Evolutionary conservation across 2,329 filamentous ascomycete species (phyloP).

Genomic region (Diaporthe ampelina): DNA sequence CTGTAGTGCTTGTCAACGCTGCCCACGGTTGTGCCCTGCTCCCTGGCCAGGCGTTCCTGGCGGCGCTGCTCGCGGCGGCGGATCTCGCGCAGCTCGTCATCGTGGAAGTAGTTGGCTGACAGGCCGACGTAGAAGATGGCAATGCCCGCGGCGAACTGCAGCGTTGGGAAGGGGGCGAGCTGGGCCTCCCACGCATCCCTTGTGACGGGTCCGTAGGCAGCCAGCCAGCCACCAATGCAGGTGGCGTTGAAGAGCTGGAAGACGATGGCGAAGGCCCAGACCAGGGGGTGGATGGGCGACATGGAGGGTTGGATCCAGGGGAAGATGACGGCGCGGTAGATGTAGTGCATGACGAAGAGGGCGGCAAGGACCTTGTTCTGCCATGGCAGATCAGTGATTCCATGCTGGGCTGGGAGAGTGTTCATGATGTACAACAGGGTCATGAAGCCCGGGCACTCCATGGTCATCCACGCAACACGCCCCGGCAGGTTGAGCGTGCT

Average conservation of each 20-base stretch:
- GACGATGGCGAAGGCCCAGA: conserved; percentile 73
- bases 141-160: conserved; percentile 74
- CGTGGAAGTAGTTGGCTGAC: conserved; percentile 86
- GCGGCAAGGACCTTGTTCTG: conserved; percentile 82
- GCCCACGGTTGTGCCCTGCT: conserved; percentile 48
- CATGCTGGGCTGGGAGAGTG: conserved; percentile 72
- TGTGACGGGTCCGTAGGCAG: conserved; percentile 81
- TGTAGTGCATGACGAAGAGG: conserved; percentile 86
- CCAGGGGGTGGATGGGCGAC: conserved; percentile 83
- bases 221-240: conserved; percentile 84
- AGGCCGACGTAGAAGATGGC: conserved; percentile 83
- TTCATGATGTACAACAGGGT: conserved; percentile 85
- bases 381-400: conserved; percentile 75
- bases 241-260: conserved; percentile 89
- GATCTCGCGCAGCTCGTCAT: conserved; percentile 91
- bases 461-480: conserved; percentile 86
- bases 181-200: conserved; percentile 62
- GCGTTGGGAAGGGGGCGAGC: conserved; percentile 52
- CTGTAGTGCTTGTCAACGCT: conserved; percentile 86
- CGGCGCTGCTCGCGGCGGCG: conserved; percentile 76
- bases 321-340: conserved; percentile 87
- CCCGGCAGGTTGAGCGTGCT: conserved; percentile 89
- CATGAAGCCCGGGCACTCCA: conserved; percentile 86
- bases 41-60: conserved; percentile 61
- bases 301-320: conserved; percentile 91